Base-by-base conservation (phyloP, 106 monocot species). In the Narthecium ossifragum region DNA sequence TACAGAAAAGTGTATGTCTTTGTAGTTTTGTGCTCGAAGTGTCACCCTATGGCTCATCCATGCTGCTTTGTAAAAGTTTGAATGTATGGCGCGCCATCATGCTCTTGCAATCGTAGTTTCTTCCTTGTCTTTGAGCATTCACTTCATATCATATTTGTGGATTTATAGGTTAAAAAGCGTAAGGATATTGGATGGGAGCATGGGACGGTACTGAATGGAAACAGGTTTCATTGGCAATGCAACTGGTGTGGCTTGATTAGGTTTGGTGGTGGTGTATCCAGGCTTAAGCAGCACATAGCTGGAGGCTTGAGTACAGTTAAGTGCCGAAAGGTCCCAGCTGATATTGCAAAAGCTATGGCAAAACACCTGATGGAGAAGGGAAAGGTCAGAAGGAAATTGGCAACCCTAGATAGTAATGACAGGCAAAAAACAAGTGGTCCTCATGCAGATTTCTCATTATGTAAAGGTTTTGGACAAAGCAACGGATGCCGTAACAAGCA, bases 211-310 rank as follows among this genome's bases (percentile, higher is more conserved):
- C 48, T 79, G 59, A 39, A 69, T 40, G 79, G 74, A 49, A 74
- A 69, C 40, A 79, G 70, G 64, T 68, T 59, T 29, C 73, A 69
- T 25, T 79, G 79, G 79, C 62, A 64, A 21, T 79, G 79, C 64
- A 79, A 70, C 10, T 79, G 73, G 69, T 79, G 79, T 52, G 63
- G 69, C 29, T 48, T 79, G 33, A 27, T 59, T 26, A 52, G 79
- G 39, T 64, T 59, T 39, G 64, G 78, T 45, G 78, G 74, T 69
- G 79, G 79, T 26, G 79, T 79, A 11, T 69, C 79, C 54, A 68
- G 79, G 64, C 64, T 79, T 53, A 79, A 79, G 58, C 63, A 55
- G 31, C 79, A 79, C 70, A 53, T 79, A 37, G 79, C 70, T 47
- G 79, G 79, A 64, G 60, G 24, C 17, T 45, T 40, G 34, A 20